Evolutionary conservation across 2,329 filamentous ascomycete species (phyloP).

Genomic region (Cryphonectria parasitica): DNA sequence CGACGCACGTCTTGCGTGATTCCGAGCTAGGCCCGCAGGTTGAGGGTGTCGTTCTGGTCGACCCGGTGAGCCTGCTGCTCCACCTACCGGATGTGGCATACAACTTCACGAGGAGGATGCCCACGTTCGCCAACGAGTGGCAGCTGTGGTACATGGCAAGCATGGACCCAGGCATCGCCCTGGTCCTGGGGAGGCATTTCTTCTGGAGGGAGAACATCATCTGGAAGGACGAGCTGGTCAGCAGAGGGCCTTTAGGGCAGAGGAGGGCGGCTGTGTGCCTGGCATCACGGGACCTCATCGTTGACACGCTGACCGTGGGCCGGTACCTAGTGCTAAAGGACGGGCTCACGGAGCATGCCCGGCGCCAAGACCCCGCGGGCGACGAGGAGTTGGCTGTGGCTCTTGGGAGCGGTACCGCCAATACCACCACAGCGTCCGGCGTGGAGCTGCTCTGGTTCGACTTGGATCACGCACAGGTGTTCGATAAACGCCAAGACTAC

Average conservation of each 20-base stretch:
- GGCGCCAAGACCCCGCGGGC: conserved; percentile 7
- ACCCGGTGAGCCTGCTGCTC: conserved; percentile 69
- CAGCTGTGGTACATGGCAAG: conserved; percentile 73
- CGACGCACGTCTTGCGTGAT: conserved; percentile 63
- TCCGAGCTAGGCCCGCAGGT: conserved; percentile 54
- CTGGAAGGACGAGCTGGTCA: conserved; percentile 68
- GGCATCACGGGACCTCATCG: conserved; percentile 65
- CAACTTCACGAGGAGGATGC: conserved; percentile 65
- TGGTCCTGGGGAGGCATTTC: conserved; percentile 64
- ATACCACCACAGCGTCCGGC: conserved; percentile 40
- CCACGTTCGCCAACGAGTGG: conserved; percentile 66
- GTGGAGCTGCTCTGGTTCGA: conserved; percentile 65
- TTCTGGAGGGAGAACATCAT: conserved; percentile 74
- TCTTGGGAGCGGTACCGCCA: conserved; percentile 37
- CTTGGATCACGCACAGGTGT: conserved; percentile 68
- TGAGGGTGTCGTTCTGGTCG: conserved; percentile 50
- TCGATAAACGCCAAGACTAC: conserved; percentile 42
- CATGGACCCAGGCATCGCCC: conserved; percentile 68
- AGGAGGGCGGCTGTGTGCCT: conserved; percentile 60
- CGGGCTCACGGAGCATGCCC: conserved; percentile 35
- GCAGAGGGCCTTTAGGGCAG: conserved; percentile 34
- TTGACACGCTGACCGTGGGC: conserved; percentile 61
- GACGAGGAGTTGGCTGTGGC: conserved; percentile 25
- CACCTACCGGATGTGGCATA: conserved; percentile 73
- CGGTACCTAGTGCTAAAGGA: conserved; percentile 54